Base-by-base conservation (phyloP, 805 yeast genomes). In the Schwanniomyces yamadae region DNA sequence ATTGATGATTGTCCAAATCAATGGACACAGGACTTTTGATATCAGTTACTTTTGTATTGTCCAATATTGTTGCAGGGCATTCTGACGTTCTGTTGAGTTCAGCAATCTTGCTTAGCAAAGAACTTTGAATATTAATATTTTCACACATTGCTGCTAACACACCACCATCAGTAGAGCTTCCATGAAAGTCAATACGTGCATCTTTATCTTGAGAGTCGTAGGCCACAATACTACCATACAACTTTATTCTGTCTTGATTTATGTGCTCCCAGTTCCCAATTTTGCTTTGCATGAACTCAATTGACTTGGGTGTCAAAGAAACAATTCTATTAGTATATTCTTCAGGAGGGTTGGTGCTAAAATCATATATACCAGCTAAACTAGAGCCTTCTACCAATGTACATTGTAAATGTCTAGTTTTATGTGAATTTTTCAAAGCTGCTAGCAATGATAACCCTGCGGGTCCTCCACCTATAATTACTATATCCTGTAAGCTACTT, bases 391-490 rank as follows among this genome's bases (percentile, higher is more conserved):
- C 99, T 17, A 93, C 72, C 33, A 93, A 63, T 0, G 80, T 75
- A 32, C 91, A 75, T 30, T 71, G 69, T 28, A 88, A 71, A 33
- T 76, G 66, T 19, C 62, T 66, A 4, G 95, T 75, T 14, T 70
- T 56, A 3, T 82, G 78, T 1, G 89, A 82, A 45, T 72, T 71
- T 55, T 85, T 84, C 39, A 91, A 61, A 0, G 95, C 95, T 0
- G 95, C 75, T 4, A 93, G 81, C 23, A 93, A 64, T 1, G 96
- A 82, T 38, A 93, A 64, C 0, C 99, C 99, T 1, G 98, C 98
- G 1, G 98, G 96, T 0, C 99, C 99, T 6, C 95, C 98, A 23
- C 99, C 99, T 23, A 93, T 84, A 36, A 93, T 84, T 6, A 87
- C 81, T 14, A 93, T 77, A 59, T 91, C 97, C 19, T 59, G 69